These are phyloP conservation scores for Helichrysum umbraculigerum DNA, from an alignment of 129 eudicot species.

Conservation along the genomic window DNA sequence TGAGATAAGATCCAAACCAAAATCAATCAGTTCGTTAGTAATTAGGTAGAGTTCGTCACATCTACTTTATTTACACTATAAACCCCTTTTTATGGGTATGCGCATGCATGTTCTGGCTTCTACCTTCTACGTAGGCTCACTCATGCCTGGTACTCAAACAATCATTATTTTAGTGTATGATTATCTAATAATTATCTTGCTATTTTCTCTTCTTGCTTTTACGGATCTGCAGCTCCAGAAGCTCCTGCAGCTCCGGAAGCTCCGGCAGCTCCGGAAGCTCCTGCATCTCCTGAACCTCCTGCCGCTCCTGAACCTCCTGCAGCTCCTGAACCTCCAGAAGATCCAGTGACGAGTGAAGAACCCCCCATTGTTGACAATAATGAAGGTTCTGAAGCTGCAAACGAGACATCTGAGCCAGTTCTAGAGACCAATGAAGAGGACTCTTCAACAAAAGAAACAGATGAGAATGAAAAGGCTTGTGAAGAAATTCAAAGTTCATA, in stretches of 20 bases:
- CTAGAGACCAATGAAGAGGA: constrained; percentile 51
- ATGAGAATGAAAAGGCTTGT: constrained; percentile 48
- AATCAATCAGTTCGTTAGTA: neutral
- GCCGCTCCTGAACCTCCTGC: too few relatives aligned
- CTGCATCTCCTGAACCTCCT: neutral
- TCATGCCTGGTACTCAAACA: constrained; percentile 1
- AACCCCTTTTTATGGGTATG: neutral
- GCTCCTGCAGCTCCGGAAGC: constrained; percentile 14
- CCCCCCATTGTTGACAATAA: constrained; percentile 24
- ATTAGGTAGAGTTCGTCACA: neutral
- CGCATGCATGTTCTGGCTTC: neutral
- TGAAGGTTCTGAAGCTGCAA: constrained; percentile 27
- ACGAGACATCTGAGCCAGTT: constrained; percentile 38
- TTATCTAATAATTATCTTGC: constrained; percentile 1
- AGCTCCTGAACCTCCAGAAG: neutral
- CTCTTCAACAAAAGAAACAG: constrained; percentile 38
- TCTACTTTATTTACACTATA: too few relatives aligned
- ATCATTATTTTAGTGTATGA: neutral
- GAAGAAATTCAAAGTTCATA: constrained; percentile 57
- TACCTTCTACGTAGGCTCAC: neutral
- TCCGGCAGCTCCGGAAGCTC: neutral
- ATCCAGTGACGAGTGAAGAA: constrained; percentile 18
- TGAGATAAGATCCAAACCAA: neutral
- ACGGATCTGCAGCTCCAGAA: neutral
- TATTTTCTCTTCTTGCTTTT: neutral